Conservation (phyloP, 1,284 basidiomycete species). For the Apiotrichum domesticum region DNA sequence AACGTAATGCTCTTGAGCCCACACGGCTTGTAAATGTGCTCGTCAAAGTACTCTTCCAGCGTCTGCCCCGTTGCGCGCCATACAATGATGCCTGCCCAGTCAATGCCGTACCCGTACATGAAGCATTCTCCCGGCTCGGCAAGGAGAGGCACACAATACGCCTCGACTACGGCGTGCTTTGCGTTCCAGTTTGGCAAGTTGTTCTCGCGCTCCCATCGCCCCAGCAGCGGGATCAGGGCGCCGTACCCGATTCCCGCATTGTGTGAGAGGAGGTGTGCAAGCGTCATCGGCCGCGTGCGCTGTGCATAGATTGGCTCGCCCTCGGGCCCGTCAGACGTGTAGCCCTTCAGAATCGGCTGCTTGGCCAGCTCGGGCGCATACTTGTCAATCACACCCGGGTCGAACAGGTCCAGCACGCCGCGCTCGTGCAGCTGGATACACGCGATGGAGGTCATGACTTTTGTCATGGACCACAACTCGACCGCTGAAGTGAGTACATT, state of each 20-base stretch:
- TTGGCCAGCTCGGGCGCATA: slow-evolving; percentile 27
- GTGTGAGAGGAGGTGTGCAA: slow-evolving; percentile 32
- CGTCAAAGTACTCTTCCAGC: slow-evolving; percentile 31
- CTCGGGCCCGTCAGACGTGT: slow-evolving; percentile 8
- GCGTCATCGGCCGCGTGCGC: slow-evolving; percentile 26
- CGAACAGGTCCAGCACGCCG: slow-evolving; percentile 28
- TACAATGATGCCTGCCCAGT: slow-evolving; percentile 38
- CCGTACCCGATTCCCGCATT: slow-evolving; percentile 13
- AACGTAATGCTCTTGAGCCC: slow-evolving; percentile 28
- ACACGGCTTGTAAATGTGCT: slow-evolving; percentile 11
- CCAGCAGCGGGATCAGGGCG: not conserved
- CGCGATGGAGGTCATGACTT: slow-evolving; percentile 32
- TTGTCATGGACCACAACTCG: slow-evolving; percentile 36
- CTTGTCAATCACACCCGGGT: slow-evolving; percentile 18
- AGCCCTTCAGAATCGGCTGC: slow-evolving; percentile 28
- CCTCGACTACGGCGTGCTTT: slow-evolving; percentile 16
- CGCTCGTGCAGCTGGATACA: slow-evolving; percentile 30
- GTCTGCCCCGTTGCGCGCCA: slow-evolving; percentile 25
- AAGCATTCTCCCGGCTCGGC: slow-evolving; percentile 34
- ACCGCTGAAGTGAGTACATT: slow-evolving; percentile 13
- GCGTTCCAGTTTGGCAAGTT: slow-evolving; percentile 16
- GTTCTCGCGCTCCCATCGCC: slow-evolving; percentile 5
- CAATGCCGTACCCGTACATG: slow-evolving; percentile 33
- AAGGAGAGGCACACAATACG: slow-evolving; percentile 17
- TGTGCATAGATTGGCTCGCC: slow-evolving; percentile 20